Evolutionary conservation across 1,284 basidiomycete genomes (phyloP), one percentile per base, ranked within the genome.

Genomic region (Papiliotrema laurentii): DNA sequence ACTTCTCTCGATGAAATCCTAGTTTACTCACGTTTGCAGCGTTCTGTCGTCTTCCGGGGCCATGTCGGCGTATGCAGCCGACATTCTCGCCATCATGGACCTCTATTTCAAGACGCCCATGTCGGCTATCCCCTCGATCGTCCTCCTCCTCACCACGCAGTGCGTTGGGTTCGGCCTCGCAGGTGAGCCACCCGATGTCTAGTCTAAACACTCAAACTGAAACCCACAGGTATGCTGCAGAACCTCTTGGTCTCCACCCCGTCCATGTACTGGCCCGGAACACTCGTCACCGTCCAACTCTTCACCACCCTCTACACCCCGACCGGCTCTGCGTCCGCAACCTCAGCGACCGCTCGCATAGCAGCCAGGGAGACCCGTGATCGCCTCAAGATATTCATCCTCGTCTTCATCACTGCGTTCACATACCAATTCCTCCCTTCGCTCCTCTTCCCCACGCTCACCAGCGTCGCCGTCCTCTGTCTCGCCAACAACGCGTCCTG

Each of bases 61-160:
- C 7, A 61, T 61, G 19, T 67, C 72, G 1, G 74, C 75, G 1
- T 76, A 76, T 52, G 75, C 74, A 2, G 67, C 71, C 1, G 75
- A 76, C 52, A 75, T 76, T 47, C 56, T 77, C 31, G 72, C 76
- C n/a, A 75, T 77, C 47, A 71, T 76, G 43, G 63, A 72, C 25
- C 60, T 77, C 25, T 76, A 75, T 61, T 76, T 71, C 58, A 68
- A 74, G 53, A 67, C 63, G 19, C 70, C 68, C 0, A 65, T 77
- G 1, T 60, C 66, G 14, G 51, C 69, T 0, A 24, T 72, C 4
- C 63, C 72, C 2, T 70, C 75, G 2, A 78, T 82, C 26, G 77
- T 83, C 49, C 78, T 80, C 1, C 69, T 81, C 1, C 71, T 79
- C 42, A 75, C 75, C 4, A 80, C 78, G 1, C 79, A 81, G 57